Evolutionary conservation across 23 red algal species (phyloP).

Genomic region (Pyropia haitanensis): DNA sequence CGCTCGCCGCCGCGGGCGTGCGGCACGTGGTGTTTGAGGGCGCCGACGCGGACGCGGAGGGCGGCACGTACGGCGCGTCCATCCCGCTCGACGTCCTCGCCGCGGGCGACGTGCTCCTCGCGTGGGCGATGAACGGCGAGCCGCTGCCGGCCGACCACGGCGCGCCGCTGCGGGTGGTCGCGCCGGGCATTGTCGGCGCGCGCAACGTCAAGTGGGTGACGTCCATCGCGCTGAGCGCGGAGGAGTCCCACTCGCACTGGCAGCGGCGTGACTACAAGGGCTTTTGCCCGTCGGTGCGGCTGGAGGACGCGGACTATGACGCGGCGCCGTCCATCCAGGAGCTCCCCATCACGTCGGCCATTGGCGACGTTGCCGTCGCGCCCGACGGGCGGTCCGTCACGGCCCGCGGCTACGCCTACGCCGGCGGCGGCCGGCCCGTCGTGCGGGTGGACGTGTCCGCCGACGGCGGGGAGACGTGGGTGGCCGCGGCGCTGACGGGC

Average conservation of each 20-base stretch:
- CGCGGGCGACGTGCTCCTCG: constrained; percentile 61
- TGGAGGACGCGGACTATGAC: constrained; percentile 35
- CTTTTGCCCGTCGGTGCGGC: constrained; percentile 26
- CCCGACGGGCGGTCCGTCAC: background rate
- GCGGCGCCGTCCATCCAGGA: constrained; percentile 76
- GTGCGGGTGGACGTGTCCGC: constrained; percentile 44
- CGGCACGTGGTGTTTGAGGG: constrained; percentile 66
- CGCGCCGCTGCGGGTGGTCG: constrained; percentile 73
- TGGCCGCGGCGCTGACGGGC: constrained; percentile 20
- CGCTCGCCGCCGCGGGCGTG: background rate
- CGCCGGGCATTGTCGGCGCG: constrained; percentile 86
- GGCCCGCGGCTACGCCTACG: constrained; percentile 57
- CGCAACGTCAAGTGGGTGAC: constrained; percentile 90
- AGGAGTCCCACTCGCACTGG: constrained; percentile 58
- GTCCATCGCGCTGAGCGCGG: constrained; percentile 23
- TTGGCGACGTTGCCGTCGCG: constrained; percentile 11
- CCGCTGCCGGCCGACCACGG: constrained; percentile 77
- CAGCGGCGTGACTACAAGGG: constrained; percentile 72
- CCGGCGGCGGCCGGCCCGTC: constrained; percentile 52
- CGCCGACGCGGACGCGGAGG: constrained; percentile 42
- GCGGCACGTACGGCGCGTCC: constrained; percentile 51
- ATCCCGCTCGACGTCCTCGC: constrained; percentile 44
- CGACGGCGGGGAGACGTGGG: constrained; percentile 61
- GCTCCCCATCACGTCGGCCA: constrained; percentile 65
- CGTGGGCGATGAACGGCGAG: constrained; percentile 89